Evolutionary conservation across 352 stramenopile genomes (phyloP), one percentile per base, ranked within the genome.

Genomic region (Phytophthora cryptogea): DNA sequence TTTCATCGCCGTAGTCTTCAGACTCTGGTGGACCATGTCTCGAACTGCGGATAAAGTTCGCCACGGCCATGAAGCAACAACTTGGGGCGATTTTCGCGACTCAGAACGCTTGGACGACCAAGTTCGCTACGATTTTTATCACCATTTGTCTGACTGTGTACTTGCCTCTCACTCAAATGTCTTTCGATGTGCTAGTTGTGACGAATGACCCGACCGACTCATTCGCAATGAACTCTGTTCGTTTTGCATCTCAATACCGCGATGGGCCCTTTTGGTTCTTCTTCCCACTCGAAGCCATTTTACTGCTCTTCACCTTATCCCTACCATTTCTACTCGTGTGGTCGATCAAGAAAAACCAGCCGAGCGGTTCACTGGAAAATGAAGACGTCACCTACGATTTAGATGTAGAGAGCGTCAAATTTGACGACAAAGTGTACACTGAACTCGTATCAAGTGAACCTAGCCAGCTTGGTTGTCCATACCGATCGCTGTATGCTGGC

Each of bases 401-500:
- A 8, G 71, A 76, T 23, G 71, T 68, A 14, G 70, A 80, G 33
- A 31, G 56, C 8, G 66, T 78, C 2, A 42, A 57, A 3, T 75
- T 77, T 31, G 59, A 78, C 41, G 54, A 78, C 37, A 77, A 80
- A 28, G 66, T 79, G 26, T 85, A 80, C 61, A 35, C 67, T 2
- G 63, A 57, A 3, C 54, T 77, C 0, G 59, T 85, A 3, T 47
- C 57, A 0, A 71, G 58, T 5, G 65, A 83, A 8, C 68, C 72
- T 3, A 71, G 50, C 7, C 75, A 85, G 28, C 37, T 76, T 2
- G 47, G 56, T 3, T 80, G 67, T 39, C 76, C 76, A 1, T 85
- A 80, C 42, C 62, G 66, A 4, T 80, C 74, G 46, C 67, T 85
- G 11, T 85, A 85, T 53, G 59, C 49, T 7, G 72, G 76, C 4